Percentiles rank a stretch among this genome's conserved stretches.
Conservation (phyloP, 306 rosid species). For the Abrus precatorius region DNA sequence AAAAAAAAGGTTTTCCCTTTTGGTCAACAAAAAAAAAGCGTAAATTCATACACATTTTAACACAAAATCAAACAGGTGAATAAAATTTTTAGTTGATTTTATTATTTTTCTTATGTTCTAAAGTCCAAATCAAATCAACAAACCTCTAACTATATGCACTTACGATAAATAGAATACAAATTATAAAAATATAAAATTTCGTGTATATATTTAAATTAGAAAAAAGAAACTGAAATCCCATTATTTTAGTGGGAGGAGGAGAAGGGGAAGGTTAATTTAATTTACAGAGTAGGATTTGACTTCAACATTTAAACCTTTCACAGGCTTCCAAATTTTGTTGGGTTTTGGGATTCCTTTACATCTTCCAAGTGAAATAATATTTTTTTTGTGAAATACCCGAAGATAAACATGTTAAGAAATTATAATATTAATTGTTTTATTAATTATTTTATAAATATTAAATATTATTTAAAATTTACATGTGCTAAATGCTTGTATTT, state of each 20-base stretch:
- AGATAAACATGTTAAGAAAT: background rate
- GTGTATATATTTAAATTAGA: background rate
- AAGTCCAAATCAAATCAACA: background rate
- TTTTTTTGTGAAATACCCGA: background rate
- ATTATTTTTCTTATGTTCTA: background rate
- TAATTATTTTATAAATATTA: background rate
- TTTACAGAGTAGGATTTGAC: background rate
- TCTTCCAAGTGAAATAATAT: slow-evolving; percentile 3
- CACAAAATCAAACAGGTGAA: too few relatives aligned
- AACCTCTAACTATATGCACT: background rate
- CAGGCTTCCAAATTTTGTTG: background rate
- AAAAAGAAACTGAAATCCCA: background rate
- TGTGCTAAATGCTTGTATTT: too few relatives aligned
- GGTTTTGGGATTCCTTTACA: background rate
- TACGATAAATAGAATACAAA: background rate
- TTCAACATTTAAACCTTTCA: too few relatives aligned
- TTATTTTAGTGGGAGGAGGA: too few relatives aligned
- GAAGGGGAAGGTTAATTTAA: background rate
- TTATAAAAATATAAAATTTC: background rate
- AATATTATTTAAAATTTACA: background rate
- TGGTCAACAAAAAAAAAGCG: too few relatives aligned
- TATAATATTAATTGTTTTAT: background rate
- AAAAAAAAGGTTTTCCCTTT: too few relatives aligned
- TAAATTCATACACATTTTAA: too few relatives aligned
- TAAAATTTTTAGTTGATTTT: too few relatives aligned